These are phyloP conservation scores for Elsinoe perseae DNA, from an alignment of 2,329 filamentous ascomycete species.

Conservation along the genomic window DNA sequence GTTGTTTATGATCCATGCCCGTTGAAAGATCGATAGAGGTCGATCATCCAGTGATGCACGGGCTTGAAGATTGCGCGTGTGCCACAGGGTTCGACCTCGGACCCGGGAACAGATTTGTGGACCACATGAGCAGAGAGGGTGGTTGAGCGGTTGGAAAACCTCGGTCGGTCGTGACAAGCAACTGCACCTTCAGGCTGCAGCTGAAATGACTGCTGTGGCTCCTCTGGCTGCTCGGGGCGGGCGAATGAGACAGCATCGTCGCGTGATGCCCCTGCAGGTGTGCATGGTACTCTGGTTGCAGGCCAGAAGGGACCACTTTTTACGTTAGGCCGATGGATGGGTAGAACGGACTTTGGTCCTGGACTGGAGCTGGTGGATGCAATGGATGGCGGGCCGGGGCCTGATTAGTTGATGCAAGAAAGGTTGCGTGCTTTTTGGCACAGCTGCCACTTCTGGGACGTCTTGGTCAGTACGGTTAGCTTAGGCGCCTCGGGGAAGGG, in stretches of 20 bases:
- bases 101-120: slow-evolving; percentile 2
- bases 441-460: not conserved
- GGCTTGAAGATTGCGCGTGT: slow-evolving; percentile 11
- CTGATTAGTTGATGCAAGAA: slow-evolving; percentile 9
- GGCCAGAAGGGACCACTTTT: not conserved
- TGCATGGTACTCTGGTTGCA: not conserved
- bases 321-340: too few species aligned
- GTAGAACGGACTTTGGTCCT: not conserved
- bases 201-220: not conserved
- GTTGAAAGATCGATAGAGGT: slow-evolving; percentile 14
- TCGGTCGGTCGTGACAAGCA: slow-evolving; percentile 9
- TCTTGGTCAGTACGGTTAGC: too few species aligned
- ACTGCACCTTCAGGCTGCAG: not conserved
- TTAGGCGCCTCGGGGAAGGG: not conserved
- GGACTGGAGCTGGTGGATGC: not conserved
- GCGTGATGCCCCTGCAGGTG: slow-evolving; percentile 16
- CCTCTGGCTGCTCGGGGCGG: not conserved
- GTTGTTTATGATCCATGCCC: slow-evolving; percentile 13
- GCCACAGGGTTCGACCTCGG: slow-evolving; percentile 12
- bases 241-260: slow-evolving; percentile 15
- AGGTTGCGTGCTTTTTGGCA: slow-evolving; percentile 13
- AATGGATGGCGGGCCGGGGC: slow-evolving; percentile 3
- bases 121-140: slow-evolving; percentile 10
- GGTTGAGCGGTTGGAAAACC: slow-evolving; percentile 2
- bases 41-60: slow-evolving; percentile 14